Percentiles rank a stretch among this genome's conserved stretches.
These are phyloP conservation scores for Aspergillus carbonarius DNA, from an alignment of 2,329 filamentous ascomycete genomes.

Conservation along the genomic window DNA sequence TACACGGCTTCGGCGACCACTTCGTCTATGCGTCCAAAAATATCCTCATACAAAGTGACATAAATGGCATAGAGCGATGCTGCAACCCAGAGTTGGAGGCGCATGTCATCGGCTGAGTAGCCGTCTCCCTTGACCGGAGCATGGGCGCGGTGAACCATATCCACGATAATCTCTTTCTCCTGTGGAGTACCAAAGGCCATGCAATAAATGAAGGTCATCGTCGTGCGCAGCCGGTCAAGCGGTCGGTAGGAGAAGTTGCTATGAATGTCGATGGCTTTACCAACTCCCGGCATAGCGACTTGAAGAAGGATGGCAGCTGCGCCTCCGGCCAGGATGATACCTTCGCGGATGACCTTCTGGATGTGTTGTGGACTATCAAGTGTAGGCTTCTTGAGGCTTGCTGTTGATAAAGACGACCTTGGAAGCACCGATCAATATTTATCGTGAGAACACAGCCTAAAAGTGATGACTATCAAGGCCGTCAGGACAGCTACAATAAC, in stretches of 20 bases:
- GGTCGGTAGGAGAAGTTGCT: constrained; percentile 40
- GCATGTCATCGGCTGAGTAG: constrained; percentile 40
- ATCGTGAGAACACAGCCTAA: background rate
- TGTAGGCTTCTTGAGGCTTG: background rate
- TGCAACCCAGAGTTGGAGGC: constrained; percentile 44
- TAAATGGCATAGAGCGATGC: constrained; percentile 41
- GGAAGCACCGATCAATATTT: background rate
- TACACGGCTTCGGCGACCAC: constrained; percentile 27
- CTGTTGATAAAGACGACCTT: background rate
- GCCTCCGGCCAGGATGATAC: constrained; percentile 37
- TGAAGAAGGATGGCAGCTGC: constrained; percentile 42
- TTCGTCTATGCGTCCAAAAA: constrained; percentile 34
- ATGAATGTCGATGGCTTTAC: constrained; percentile 38
- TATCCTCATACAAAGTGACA: constrained; percentile 36
- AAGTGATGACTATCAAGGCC: background rate
- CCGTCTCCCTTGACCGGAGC: constrained; percentile 30
- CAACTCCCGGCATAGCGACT: constrained; percentile 42
- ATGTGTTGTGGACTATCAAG: constrained; percentile 17
- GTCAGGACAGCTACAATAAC: too few relatives aligned
- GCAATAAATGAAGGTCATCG: constrained; percentile 43
- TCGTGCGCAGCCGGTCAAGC: constrained; percentile 38
- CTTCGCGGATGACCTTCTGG: constrained; percentile 35
- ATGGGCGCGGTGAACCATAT: constrained; percentile 39
- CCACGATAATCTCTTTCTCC: constrained; percentile 37
- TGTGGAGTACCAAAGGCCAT: constrained; percentile 36